Evolutionary conservation across 345 rosid genomes (phyloP).

Genomic region (Syzygium jambos): DNA sequence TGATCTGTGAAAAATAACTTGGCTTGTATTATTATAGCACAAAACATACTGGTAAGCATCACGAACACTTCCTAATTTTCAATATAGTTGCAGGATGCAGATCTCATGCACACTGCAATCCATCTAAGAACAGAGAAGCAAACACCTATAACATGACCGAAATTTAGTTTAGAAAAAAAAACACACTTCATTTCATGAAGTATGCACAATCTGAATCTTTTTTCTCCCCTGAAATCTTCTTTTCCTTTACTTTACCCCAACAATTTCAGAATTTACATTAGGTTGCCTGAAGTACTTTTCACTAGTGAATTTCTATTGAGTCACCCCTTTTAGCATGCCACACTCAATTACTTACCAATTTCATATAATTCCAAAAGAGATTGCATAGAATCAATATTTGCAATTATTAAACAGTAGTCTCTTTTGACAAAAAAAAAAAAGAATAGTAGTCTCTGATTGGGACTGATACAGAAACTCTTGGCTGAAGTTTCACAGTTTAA

Average conservation of each 20-base stretch:
- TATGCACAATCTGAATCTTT: background rate
- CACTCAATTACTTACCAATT: background rate
- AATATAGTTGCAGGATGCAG: background rate
- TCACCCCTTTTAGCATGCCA: background rate
- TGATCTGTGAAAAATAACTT: background rate
- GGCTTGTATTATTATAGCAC: background rate
- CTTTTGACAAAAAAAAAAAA: background rate
- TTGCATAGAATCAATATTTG: background rate
- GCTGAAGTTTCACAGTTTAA: background rate
- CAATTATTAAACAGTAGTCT: background rate
- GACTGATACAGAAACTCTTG: background rate
- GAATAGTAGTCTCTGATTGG: background rate
- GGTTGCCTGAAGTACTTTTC: background rate
- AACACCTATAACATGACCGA: background rate
- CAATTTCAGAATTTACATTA: background rate
- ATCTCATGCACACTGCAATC: background rate
- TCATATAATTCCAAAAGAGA: background rate
- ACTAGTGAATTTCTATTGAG: background rate
- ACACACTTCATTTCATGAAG: background rate
- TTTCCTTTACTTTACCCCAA: background rate
- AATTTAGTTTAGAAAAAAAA: background rate
- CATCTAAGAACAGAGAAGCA: background rate
- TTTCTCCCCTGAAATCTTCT: background rate
- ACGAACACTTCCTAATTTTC: background rate
- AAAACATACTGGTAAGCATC: background rate